Conservation (phyloP, 331 rosid species). For the Dryas integrifolia region DNA sequence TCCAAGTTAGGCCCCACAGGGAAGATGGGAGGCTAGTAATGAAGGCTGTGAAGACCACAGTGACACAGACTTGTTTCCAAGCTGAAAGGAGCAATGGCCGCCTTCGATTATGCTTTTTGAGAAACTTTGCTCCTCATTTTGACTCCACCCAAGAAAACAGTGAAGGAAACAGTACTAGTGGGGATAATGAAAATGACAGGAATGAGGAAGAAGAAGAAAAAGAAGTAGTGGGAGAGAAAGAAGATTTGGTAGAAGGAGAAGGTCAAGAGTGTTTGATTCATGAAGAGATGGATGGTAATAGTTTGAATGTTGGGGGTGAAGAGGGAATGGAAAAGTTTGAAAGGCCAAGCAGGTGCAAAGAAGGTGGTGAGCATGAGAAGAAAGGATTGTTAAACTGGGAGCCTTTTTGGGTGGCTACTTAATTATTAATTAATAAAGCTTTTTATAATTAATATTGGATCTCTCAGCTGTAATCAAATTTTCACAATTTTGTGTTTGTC, state of each 20-base stretch:
- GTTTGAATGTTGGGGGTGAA: constrained; percentile 19
- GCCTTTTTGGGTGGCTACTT: constrained; percentile 49
- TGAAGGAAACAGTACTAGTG: constrained; percentile 25
- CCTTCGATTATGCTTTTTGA: constrained; percentile 58
- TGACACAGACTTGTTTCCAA: constrained; percentile 41
- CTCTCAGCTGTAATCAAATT: constrained; percentile 17
- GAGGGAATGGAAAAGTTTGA: constrained; percentile 40
- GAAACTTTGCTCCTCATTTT: constrained; percentile 26
- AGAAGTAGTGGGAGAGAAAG: constrained; percentile 20
- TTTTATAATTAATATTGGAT: constrained; percentile 7
- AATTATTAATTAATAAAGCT: constrained; percentile 4
- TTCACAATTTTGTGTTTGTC: constrained; percentile 30
- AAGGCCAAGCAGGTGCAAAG: constrained; percentile 51
- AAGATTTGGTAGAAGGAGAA: not conserved
- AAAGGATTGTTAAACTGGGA: constrained; percentile 47
- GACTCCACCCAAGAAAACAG: constrained; percentile 28
- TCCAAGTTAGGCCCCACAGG: constrained; percentile 66
- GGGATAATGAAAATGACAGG: constrained; percentile 31
- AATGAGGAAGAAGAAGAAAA: constrained; percentile 20
- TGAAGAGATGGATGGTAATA: constrained; percentile 24
- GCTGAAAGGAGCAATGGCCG: constrained; percentile 85
- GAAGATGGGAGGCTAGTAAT: constrained; percentile 74
- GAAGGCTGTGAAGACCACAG: constrained; percentile 54
- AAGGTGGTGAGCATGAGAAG: constrained; percentile 43
- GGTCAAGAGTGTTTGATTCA: constrained; percentile 5